A percentile compares a stretch with the other conserved stretches of the same genome.
Conservation (phyloP, 805 yeast genomes). For the Candida vaughaniae region DNA sequence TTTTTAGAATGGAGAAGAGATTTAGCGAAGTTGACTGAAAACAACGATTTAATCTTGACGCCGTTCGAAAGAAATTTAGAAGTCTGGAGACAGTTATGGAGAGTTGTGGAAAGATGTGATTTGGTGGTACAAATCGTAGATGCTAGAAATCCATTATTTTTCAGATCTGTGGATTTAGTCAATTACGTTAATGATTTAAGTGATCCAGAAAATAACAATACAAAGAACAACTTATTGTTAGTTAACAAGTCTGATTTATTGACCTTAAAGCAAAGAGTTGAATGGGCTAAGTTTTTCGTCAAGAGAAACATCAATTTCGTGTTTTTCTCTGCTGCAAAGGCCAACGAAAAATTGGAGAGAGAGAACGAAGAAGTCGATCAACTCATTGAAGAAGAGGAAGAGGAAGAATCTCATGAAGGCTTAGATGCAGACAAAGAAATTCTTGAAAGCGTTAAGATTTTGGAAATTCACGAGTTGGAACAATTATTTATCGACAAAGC, state of each 20-base stretch:
- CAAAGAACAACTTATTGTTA: conserved; percentile 75
- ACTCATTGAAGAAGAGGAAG: conserved; percentile 24
- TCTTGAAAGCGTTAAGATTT: conserved; percentile 54
- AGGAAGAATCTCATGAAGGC: conserved; percentile 13
- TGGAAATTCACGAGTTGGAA: conserved; percentile 84
- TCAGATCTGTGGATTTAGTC: conserved; percentile 86
- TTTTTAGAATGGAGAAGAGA: conserved; percentile 94
- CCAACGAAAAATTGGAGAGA: conserved; percentile 71
- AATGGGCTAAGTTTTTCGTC: conserved; percentile 85
- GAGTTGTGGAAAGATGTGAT: conserved; percentile 94
- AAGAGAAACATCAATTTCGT: conserved; percentile 73
- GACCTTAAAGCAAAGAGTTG: conserved; percentile 68
- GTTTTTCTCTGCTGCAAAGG: conserved; percentile 87
- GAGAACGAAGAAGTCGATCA: conserved; percentile 44
- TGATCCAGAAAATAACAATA: conserved; percentile 46
- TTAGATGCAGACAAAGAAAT: conserved; percentile 18
- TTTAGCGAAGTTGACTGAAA: conserved; percentile 80
- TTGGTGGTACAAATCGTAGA: conserved; percentile 95
- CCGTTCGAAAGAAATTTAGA: conserved; percentile 97
- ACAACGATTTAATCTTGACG: conserved; percentile 80
- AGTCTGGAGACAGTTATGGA: conserved; percentile 98
- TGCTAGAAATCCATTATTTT: conserved; percentile 89
- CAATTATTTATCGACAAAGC: conserved; percentile 72
- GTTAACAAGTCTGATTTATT: conserved; percentile 94
- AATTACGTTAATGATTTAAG: conserved; percentile 71